Base-by-base conservation (phyloP, 106 monocot species). In the Agapanthus africanus region DNA sequence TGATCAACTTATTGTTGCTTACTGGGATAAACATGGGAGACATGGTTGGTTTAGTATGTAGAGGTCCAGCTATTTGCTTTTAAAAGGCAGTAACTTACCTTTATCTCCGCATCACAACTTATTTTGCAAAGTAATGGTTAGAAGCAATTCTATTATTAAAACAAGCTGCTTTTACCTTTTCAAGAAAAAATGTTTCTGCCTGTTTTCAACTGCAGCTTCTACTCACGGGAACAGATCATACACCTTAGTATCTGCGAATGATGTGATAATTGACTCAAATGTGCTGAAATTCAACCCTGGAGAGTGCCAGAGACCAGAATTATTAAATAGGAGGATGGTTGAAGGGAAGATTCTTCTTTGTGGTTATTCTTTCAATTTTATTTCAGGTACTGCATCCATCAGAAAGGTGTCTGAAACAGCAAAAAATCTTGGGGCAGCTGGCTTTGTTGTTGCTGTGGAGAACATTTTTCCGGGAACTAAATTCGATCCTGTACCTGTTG, bases 281-380 rank as follows among this genome's bases (percentile, higher is more conserved):
- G 79, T 84, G 5, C 51, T 80, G 54, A 97, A 80, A 71, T 91
- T 82, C 76, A 87, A 74, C 64, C 86, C 95, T 63, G 79, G 84
- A 66, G 88, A 91, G 64, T 97, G 95, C 65, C 95, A 97, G 74
- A 86, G 82, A 71, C 86, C 91, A 21, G 95, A 97, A 54, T 70
- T 97, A 38, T 76, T 97, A 42, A 86, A 97, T 78, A 97, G 74
- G 82, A 86, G 78, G 18, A 74, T 73, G 63, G 78, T 97, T 67
- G 82, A 82, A 44, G 95, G 91, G 30, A 91, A 81, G 11, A 91
- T 97, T 65, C 81, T 97, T 63, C 72, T 97, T 39, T 97, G 95
- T 78, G 95, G 95, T 6, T 97, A 89, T 74, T 97, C 95, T 25
- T 97, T 91, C 77, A 97, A 82, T 73, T 97, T 88, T 63, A 68